Evolutionary conservation across 306 rosid genomes (phyloP).

Genomic region (Lagenaria siceraria): DNA sequence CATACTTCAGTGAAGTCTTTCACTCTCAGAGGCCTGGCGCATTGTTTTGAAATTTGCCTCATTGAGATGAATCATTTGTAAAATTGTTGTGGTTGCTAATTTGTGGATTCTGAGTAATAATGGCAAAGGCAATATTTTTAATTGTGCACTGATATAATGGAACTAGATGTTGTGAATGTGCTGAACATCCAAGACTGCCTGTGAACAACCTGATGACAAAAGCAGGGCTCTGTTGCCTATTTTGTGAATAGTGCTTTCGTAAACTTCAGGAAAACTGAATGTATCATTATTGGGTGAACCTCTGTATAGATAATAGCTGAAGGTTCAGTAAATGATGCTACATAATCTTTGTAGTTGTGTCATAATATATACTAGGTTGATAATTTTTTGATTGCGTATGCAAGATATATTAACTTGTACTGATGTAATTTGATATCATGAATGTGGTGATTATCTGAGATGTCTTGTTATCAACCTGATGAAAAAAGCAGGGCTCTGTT

Average conservation of each 20-base stretch:
- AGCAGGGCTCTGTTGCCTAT: slow-evolving; percentile 36
- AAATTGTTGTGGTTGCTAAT: background rate
- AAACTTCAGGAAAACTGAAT: slow-evolving; percentile 33
- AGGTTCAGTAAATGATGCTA: slow-evolving; percentile 61
- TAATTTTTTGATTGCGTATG: background rate
- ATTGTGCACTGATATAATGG: background rate
- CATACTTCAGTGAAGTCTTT: background rate
- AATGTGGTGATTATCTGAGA: background rate
- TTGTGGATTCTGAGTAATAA: background rate
- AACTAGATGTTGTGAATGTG: background rate
- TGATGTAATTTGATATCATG: background rate
- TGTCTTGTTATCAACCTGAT: slow-evolving; percentile 12
- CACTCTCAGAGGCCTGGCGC: background rate
- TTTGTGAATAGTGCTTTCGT: slow-evolving; percentile 35
- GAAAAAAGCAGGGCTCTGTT: slow-evolving; percentile 33
- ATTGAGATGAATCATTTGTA: background rate
- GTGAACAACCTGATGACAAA: slow-evolving; percentile 12
- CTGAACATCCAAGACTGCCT: background rate
- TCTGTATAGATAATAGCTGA: slow-evolving; percentile 22
- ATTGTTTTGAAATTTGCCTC: background rate
- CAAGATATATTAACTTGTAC: background rate
- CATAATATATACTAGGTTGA: background rate
- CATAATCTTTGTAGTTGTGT: background rate
- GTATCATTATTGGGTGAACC: slow-evolving; percentile 72
- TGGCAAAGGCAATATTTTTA: background rate